These are phyloP conservation scores for Alloascoidea hylecoeti DNA, from an alignment of 805 yeast species.

Conservation along the genomic window DNA sequence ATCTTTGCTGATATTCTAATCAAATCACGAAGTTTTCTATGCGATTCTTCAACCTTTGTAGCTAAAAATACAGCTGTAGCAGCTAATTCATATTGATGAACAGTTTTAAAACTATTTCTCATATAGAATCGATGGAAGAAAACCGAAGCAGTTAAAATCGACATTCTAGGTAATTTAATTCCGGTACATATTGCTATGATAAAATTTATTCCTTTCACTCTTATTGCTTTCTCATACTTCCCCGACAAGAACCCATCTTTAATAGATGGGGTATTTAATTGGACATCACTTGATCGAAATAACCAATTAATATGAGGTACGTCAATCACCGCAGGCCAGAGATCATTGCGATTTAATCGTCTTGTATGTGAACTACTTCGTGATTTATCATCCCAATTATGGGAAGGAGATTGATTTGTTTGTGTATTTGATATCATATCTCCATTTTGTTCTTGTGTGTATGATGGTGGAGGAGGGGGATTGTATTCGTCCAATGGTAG, in stretches of 20 bases:
- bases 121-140: constrained; percentile 38
- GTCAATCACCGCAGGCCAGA: constrained; percentile 1
- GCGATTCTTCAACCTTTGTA: constrained; percentile 37
- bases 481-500: too few relatives aligned
- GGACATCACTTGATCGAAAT: neutral
- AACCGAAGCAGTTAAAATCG: constrained; percentile 31
- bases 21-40: constrained; percentile 31
- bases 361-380: too few relatives aligned
- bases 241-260: constrained; percentile 18
- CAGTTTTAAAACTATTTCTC: constrained; percentile 24
- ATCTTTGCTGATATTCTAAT: constrained; percentile 32
- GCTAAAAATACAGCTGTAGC: constrained; percentile 38
- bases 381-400: too few relatives aligned
- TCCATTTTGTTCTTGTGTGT: too few relatives aligned
- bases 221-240: constrained; percentile 23
- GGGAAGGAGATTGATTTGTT: too few relatives aligned
- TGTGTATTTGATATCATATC: too few relatives aligned
- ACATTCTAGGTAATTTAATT: constrained; percentile 30
- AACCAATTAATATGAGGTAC: neutral
- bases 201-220: constrained; percentile 34
- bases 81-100: constrained; percentile 35
- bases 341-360: too few relatives aligned
- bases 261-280: constrained; percentile 21
- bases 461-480: too few relatives aligned
- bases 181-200: constrained; percentile 27